Evolutionary conservation across 352 stramenopile genomes (phyloP), one percentile per base, ranked within the genome.

Genomic region (Pythium scleroteichum): DNA sequence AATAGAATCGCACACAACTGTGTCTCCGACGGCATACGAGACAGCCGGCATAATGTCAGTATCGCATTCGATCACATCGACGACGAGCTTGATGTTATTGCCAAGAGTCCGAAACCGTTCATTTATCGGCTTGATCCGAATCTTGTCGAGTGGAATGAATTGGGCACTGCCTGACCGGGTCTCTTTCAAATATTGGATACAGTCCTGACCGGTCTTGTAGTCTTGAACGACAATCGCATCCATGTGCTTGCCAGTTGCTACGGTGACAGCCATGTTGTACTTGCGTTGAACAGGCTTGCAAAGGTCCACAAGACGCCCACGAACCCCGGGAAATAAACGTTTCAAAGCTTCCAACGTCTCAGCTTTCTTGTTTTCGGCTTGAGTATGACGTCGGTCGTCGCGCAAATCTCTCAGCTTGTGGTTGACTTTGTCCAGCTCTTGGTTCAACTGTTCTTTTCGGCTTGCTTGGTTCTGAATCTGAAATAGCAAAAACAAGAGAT

Each of bases 231-330:
- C 86, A 32, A 95, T 78, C 19, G 88, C 82, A 64, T 99, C 97
- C 94, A 99, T 98, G 75, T 99, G 90, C 54, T 98, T 99, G 45
- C 97, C 97, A n/a, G 92, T 97, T 26, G 97, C 97, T 2, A 99
- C 94, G 0, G 95, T 98, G 20, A 99, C 94, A 22, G 97, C 97
- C 69, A 99, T 88, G 71, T 98, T 98, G 79, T 98, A 99, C 59
- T 97, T 95, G 33, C 94, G 79, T 67, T 99, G 94, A 19, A 94
- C 90, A 0, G 98, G 97, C 44, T 96, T 97, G 79, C 96, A 99
- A 7, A 99, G 70, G 67, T 99, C 96, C 0, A 99, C 94, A 0
- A 99, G 73, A 17, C 97, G 89, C 3, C 98, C 97, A 24, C 89
- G 85, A 27, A 99, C 97, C 32, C 96, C 84, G 53, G 88, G 87